Evolutionary conservation across 2,329 filamentous ascomycete species (phyloP).

Genomic region (Penicillium expansum): DNA sequence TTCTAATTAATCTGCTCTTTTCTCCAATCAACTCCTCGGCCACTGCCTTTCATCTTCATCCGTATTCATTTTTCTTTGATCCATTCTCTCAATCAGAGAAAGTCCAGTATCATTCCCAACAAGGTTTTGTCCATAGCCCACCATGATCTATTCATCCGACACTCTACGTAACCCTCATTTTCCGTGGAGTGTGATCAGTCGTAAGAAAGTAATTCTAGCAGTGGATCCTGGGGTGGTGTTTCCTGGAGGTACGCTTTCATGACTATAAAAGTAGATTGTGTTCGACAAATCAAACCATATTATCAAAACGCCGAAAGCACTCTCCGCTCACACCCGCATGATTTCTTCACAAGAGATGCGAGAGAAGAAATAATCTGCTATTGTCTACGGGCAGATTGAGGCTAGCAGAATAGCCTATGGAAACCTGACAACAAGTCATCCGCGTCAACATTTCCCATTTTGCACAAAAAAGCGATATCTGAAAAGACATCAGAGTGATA

Average conservation of each 20-base stretch:
- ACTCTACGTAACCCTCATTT: not conserved
- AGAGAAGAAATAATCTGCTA: not conserved
- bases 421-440: not conserved
- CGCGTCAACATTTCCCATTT: not conserved
- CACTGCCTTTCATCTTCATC: not conserved
- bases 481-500: not conserved
- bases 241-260: not conserved
- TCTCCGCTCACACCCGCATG: not conserved
- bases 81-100: not conserved
- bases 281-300: not conserved
- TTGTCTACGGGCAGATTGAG: too few species aligned
- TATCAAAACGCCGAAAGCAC: not conserved
- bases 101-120: not conserved
- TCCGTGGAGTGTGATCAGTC: not conserved
- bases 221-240: not conserved
- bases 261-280: not conserved
- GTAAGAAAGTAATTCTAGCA: not conserved
- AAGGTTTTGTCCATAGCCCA: not conserved
- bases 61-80: not conserved
- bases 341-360: not conserved
- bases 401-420: not conserved
- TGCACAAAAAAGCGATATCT: not conserved
- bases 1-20: too few species aligned
- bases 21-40: not conserved
- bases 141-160: not conserved